A percentile compares a stretch with the other conserved stretches of the same genome.
phyloP scores from a whole-genome alignment of 192 early-diverging fungal genomes.

The Coemansia sp. region DNA sequence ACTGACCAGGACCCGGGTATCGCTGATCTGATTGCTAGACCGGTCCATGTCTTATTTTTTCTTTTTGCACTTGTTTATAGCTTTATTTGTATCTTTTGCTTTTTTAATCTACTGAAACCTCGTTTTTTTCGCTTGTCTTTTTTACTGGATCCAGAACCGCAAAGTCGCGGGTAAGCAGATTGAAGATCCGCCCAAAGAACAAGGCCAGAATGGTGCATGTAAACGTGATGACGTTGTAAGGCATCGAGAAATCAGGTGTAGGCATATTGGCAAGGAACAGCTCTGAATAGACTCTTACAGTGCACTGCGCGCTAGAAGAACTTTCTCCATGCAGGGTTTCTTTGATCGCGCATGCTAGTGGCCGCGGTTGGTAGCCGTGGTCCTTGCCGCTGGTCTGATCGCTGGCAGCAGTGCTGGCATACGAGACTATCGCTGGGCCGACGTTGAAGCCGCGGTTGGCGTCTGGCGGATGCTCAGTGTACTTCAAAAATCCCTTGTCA shows the following conservation, averaged over 20 bases:
- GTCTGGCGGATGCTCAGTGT: slow-evolving; percentile 96
- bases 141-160: slow-evolving; percentile 22
- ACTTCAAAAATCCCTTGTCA: slow-evolving; percentile 91
- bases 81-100: background rate
- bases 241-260: slow-evolving; percentile 98
- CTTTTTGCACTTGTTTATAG: background rate
- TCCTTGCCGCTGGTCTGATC: background rate
- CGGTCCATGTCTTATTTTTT: background rate
- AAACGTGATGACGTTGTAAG: slow-evolving; percentile 98
- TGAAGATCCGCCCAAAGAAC: slow-evolving; percentile 95
- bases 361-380: background rate
- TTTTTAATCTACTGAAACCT: background rate
- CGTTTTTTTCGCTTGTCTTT: background rate
- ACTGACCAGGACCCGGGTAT: slow-evolving; percentile 69
- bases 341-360: slow-evolving; percentile 25
- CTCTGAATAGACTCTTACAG: slow-evolving; percentile 76
- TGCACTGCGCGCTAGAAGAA: slow-evolving; percentile 11
- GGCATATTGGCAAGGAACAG: slow-evolving; percentile 86
- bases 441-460: slow-evolving; percentile 95
- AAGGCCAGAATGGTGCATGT: slow-evolving; percentile 94
- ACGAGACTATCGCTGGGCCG: slow-evolving; percentile 68
- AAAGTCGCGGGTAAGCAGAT: slow-evolving; percentile 73
- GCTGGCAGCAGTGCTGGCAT: slow-evolving; percentile 16
- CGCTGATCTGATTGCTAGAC: slow-evolving; percentile 60
- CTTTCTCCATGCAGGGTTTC: background rate